Base-by-base conservation (phyloP, 1,284 basidiomycete genomes). In the Xanthoconium separans region DNA sequence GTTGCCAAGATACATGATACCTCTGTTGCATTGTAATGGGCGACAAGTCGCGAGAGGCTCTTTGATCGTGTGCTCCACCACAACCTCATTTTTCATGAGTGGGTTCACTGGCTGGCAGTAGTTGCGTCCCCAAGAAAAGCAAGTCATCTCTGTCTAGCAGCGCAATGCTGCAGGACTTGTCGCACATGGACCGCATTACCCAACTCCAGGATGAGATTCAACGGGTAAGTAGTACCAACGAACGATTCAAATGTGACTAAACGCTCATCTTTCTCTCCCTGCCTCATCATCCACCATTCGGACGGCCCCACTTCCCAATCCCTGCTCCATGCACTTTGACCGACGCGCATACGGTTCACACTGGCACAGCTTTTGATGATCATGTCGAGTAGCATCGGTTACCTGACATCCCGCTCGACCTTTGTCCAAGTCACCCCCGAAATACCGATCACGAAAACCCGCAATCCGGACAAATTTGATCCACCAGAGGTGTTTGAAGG, bases 191-290 rank as follows among this genome's bases (percentile, higher is more conserved):
- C 77, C 84, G 89, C 73, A 89, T 92, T 70, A 91, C 90, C 31
- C 90, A 92, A 71, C 83, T 92, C 59, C 89, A 91, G 76, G 88
- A 91, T 81, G 89, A 89, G 72, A 89, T 91, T 57, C 89, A 91
- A 74, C 83, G 87, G 75, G 87, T 85, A 56, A 50, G 76, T 63
- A 47, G 30, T 11, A 18, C 18, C 36, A 24, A 24, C 24, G 16
- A 55, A 29, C n/a, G 39, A 20, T 27, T 29, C 6, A 4, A 41
- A 29, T 54, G 33, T 40, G 29, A 27, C 27, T 27, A 27, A 27
- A 27, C 27, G 27, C 27, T 5, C 27, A 27, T 27, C 27, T 15
- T 29, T 29, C 8, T 48, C 27, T 27, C 24, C 18, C 24, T 36
- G 4, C 20, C 22, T 33, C 24, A 37, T 36, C 18, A 22, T 22